These are phyloP conservation scores for Xylaria polymorpha DNA, from an alignment of 2,329 filamentous ascomycete species.

Conservation along the genomic window DNA sequence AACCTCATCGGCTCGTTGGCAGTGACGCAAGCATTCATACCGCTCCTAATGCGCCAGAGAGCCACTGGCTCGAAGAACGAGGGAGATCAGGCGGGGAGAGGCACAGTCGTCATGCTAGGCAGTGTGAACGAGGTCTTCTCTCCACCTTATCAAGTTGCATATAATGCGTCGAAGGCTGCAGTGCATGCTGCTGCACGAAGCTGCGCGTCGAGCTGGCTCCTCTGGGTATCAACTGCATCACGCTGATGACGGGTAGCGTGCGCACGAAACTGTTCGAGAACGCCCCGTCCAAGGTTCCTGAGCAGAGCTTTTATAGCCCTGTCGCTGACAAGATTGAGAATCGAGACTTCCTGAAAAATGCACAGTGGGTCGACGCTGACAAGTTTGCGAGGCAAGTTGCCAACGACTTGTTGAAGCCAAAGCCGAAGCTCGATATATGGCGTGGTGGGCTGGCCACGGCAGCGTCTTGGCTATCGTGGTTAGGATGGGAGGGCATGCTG, in stretches of 20 bases:
- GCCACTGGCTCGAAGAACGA: conserved; percentile 13
- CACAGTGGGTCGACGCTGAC: conserved; percentile 43
- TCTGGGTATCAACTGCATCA: conserved; percentile 49
- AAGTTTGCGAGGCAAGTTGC: conserved; percentile 49
- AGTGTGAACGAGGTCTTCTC: conserved; percentile 49
- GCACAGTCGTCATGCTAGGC: conserved; percentile 46
- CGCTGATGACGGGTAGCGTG: conserved; percentile 49
- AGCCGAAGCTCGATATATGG: conserved; percentile 47
- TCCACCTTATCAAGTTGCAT: conserved; percentile 48
- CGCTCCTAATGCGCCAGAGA: conserved; percentile 44
- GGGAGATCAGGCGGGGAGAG: conserved; percentile 22
- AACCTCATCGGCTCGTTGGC: conserved; percentile 49
- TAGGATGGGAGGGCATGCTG: conserved; percentile 50
- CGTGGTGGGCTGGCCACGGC: conserved; percentile 45
- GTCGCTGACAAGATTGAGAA: conserved; percentile 45
- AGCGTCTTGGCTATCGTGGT: conserved; percentile 46
- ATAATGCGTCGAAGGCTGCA: conserved; percentile 50
- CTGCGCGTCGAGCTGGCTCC: conserved; percentile 50
- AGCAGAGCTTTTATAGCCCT: conserved; percentile 46
- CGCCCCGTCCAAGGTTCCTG: conserved; percentile 44
- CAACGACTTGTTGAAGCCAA: conserved; percentile 44
- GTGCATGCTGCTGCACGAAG: conserved; percentile 43
- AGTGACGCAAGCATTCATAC: conserved; percentile 51
- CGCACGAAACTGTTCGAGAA: conserved; percentile 47
- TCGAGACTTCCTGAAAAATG: conserved; percentile 44